Conservation (phyloP, 2,329 filamentous ascomycete species). For the Aspergillus hortae region DNA sequence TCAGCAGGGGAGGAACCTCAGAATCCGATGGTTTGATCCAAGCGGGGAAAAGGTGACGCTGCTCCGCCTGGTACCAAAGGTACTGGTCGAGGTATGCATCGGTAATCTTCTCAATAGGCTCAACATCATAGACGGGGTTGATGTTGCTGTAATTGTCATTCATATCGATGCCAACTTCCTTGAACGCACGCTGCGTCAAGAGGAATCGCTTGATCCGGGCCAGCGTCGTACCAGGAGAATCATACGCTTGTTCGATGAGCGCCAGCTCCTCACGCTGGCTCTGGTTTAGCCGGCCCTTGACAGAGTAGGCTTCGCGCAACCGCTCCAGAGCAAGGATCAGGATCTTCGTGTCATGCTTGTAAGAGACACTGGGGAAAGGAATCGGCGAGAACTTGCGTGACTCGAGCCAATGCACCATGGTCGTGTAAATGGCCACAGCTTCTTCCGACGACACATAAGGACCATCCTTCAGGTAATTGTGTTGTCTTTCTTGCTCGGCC, state of each 20-base stretch:
- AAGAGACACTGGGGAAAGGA: constrained; percentile 96
- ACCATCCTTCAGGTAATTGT: constrained; percentile 99
- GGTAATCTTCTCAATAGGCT: constrained; percentile 98
- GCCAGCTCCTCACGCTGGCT: constrained; percentile 96
- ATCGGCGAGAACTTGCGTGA: constrained; percentile 98
- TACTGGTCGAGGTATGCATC: constrained; percentile 98
- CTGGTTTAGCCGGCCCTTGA: constrained; percentile 94
- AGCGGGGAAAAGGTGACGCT: constrained; percentile 91
- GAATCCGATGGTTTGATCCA: constrained; percentile 99
- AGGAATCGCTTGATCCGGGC: constrained; percentile 97
- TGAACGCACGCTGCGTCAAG: constrained; percentile 95
- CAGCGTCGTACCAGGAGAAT: constrained; percentile 91
- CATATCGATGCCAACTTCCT: constrained; percentile 99
- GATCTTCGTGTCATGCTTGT: constrained; percentile 99
- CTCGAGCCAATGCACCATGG: constrained; percentile 97
- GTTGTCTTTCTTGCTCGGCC: constrained; percentile 94
- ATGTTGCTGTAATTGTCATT: constrained; percentile 99
- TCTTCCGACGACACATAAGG: constrained; percentile 98
- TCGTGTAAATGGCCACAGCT: constrained; percentile 97
- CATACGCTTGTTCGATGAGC: constrained; percentile 95
- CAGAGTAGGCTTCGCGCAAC: constrained; percentile 91
- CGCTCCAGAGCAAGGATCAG: constrained; percentile 92
- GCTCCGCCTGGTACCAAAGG: constrained; percentile 97
- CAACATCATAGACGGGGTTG: constrained; percentile 98
- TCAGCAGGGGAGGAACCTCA: constrained; percentile 87